Base-by-base conservation (phyloP, 2,329 filamentous ascomycete genomes). In the Cladosporium halotolerans region DNA sequence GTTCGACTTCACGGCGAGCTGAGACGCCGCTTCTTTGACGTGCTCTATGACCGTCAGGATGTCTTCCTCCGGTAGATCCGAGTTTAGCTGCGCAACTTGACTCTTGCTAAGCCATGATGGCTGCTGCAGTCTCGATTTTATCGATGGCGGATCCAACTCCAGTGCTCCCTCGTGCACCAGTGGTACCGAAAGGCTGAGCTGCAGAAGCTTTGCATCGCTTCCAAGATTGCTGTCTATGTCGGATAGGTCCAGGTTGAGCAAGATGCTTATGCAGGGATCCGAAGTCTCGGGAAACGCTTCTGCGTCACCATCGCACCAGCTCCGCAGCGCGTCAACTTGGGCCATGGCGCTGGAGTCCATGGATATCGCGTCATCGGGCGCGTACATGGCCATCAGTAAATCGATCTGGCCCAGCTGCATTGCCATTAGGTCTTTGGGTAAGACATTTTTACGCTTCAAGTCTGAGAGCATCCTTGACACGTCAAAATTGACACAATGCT, bases 331-430 rank as follows among this genome's bases (percentile, higher is more conserved):
- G 1, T 43, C 33, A 8, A 61, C 36, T 5, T 57, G 19, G 2
- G 45, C 46, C 14, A 57, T 40, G 13, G 40, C 53, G 8, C 52
- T 19, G 3, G 42, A 43, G 10, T 59, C 65, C 3, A 72, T 58
- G 0, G 55, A 48, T 1, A 72, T 60, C 4, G 66, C 68, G n/a
- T 68, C 64, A 10, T 73, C 68, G 0, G 63, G 59, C 1, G 72
- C 70, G 55, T 77, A 80, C 78, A 80, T 80, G 9, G 77, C 76
- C 58, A 70, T 64, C 2, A 80, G 63, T n/a, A 80, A 73, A 47
- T 80, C 77, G 33, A 79, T 68, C 51, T 58, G 55, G 31, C 59
- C 57, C n/a, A 63, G 47, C 33, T 58, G 58, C 48, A 51, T 51
- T 7, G 48, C 40, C 48, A 51, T 51, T 39, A 51, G 14, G 18